Conservation (phyloP, 192 early-diverging fungal species). For the Spizellomyces punctatus region DNA sequence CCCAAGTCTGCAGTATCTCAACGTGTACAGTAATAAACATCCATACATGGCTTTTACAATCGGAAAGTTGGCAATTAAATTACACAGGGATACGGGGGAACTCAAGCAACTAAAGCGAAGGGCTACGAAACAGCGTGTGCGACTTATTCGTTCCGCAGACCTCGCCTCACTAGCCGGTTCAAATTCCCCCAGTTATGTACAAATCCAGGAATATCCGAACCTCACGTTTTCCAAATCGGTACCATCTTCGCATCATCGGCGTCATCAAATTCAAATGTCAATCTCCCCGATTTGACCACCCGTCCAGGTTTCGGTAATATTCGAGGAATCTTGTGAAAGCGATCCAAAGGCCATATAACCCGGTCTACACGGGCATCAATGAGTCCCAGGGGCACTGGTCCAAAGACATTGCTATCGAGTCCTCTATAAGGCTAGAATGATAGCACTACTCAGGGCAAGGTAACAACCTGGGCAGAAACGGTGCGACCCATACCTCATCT, state of each 20-base stretch:
- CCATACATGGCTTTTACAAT: too few relatives aligned
- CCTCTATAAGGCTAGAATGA: conserved; percentile 64
- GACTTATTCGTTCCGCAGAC: too few relatives aligned
- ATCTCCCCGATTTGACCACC: conserved; percentile 15
- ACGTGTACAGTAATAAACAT: too few relatives aligned
- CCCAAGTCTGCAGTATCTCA: too few relatives aligned
- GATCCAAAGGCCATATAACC: conserved; percentile 70
- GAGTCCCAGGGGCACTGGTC: conserved; percentile 75
- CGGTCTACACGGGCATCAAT: conserved; percentile 59
- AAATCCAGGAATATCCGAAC: too few relatives aligned
- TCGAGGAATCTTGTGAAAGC: conserved; percentile 57
- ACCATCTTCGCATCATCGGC: conserved; percentile 5
- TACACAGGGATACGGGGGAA: too few relatives aligned
- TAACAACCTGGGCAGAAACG: background rate
- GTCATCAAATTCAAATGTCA: conserved; percentile 1
- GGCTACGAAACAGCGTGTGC: too few relatives aligned
- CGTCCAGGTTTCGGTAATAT: conserved; percentile 14
- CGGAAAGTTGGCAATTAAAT: too few relatives aligned
- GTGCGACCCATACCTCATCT: conserved; percentile 56
- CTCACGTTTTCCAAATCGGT: too few relatives aligned
- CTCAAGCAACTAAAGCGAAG: too few relatives aligned
- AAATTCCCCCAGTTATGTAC: too few relatives aligned
- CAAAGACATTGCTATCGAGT: conserved; percentile 78
- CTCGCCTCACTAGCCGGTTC: too few relatives aligned
- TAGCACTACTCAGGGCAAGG: background rate